Percentiles rank a stretch among this genome's conserved stretches.
Evolutionary conservation across 1,284 basidiomycete species (phyloP).

Genomic region (Austropuccinia psidii): DNA sequence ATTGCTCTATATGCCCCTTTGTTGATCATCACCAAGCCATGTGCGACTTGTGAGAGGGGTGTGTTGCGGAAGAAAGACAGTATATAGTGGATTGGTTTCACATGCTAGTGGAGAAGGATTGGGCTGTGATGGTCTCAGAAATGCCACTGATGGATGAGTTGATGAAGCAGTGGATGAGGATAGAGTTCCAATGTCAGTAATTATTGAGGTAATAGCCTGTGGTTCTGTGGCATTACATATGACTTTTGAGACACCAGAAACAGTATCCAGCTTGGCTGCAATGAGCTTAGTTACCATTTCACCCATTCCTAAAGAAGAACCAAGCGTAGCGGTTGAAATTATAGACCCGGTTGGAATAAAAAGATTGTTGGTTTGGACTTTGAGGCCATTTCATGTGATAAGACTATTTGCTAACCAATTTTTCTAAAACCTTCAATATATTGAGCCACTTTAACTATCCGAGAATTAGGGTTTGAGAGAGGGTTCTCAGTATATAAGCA

Average conservation of each 20-base stretch:
- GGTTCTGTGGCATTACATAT: conserved; percentile 57
- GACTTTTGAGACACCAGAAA: conserved; percentile 88
- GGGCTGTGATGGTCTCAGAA: not conserved
- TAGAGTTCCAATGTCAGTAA: not conserved
- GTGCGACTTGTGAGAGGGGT: conserved; percentile 51
- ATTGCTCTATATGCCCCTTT: conserved; percentile 79
- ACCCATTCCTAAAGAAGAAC: conserved; percentile 87
- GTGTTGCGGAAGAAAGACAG: conserved; percentile 3
- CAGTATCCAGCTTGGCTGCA: conserved; percentile 92
- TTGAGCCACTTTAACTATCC: conserved; percentile 70
- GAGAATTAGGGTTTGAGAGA: conserved; percentile 73
- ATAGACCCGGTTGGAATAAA: conserved; percentile 11
- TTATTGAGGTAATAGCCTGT: not conserved
- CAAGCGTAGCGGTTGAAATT: conserved; percentile 86
- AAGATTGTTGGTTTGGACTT: too few species aligned
- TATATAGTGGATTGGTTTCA: conserved; percentile 15
- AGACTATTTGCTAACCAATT: conserved; percentile 62
- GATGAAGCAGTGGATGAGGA: not conserved
- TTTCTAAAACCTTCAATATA: conserved; percentile 73
- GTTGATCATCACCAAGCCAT: conserved; percentile 86
- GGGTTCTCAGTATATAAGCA: conserved; percentile 94
- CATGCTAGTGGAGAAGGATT: too few species aligned
- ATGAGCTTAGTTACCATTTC: conserved; percentile 99
- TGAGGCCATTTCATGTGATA: too few species aligned
- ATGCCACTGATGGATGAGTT: not conserved